These are phyloP conservation scores for Gnetum montanum DNA, from an alignment of 75 land plant species.

Conservation along the genomic window DNA sequence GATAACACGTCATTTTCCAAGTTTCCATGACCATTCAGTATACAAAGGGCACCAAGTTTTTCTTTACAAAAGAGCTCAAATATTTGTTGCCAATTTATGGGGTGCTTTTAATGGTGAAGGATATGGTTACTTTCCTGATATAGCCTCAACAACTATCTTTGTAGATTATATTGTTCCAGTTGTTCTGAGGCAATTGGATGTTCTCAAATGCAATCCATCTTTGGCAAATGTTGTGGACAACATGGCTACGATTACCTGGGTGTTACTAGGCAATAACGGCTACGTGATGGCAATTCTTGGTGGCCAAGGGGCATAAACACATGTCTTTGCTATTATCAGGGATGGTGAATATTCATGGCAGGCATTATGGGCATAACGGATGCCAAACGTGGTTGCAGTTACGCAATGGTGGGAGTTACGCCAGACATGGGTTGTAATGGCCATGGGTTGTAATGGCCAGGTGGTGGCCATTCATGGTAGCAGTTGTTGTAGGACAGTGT, in stretches of 20 bases:
- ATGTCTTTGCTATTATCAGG: too few species aligned
- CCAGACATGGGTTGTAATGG: too few species aligned
- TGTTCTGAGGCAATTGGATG: slow-evolving; percentile 68
- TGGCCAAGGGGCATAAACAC: too few species aligned
- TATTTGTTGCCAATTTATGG: slow-evolving; percentile 94
- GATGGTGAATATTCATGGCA: too few species aligned
- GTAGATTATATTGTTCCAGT: slow-evolving; percentile 98
- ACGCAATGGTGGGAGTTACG: too few species aligned
- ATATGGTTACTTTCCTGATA: slow-evolving; percentile 73
- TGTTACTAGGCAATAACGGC: too few species aligned
- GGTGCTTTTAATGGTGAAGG: slow-evolving; percentile 89
- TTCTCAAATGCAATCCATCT: slow-evolving; percentile 57
- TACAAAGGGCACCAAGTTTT: slow-evolving; percentile 96
- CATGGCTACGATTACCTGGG: slow-evolving; percentile 6
- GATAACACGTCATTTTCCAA: slow-evolving; percentile 85
- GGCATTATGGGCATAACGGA: too few species aligned
- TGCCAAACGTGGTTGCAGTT: too few species aligned
- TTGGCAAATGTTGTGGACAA: slow-evolving; percentile 51
- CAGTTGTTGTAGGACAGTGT: too few species aligned
- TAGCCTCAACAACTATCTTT: slow-evolving; percentile 72
- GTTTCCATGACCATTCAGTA: slow-evolving; percentile 84
- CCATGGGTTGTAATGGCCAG: too few species aligned
- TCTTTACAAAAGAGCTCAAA: slow-evolving; percentile 95
- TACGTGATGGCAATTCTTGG: too few species aligned
- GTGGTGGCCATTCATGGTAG: too few species aligned